Base-by-base conservation (phyloP, 192 early-diverging fungal species). In the Backusella tarrabulga region DNA sequence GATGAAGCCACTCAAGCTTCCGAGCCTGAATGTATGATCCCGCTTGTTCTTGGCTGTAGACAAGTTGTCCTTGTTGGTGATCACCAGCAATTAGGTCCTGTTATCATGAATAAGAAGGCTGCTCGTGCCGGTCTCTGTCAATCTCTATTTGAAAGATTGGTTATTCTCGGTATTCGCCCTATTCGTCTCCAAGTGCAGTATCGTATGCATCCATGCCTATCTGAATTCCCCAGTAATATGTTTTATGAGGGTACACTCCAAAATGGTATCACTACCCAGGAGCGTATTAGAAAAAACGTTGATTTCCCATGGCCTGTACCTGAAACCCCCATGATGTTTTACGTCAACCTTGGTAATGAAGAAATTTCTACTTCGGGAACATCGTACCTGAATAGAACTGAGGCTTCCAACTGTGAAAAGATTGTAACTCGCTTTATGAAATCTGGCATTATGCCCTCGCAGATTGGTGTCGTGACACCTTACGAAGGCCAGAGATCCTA, bases 191-290 rank as follows among this genome's bases (percentile, higher is more conserved):
- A 98, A 71, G 97, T 99, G 4, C 98, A 99, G 83, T 99, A 99
- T 78, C 95, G 98, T 79, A 99, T 99, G 98, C 98, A 99, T 76
- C 98, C 98, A 38, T 97, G 97, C 77, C 84, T 99, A 32, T 99
- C 98, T 12, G 97, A 97, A 85, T 99, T 99, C 79, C 97, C 98
- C 1, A 96, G 95, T 78, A 99, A 99, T 82, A 97, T 98, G 93
- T 99, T 99, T 77, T 99, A 99, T 80, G 98, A 99, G 83, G 98
- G 98, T 15, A 95, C 95, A 21, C 87, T 99, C 36, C 95, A 98
- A 83, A 99, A 99, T 75, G 98, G 98, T 69, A 95, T 99, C 41
- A 97, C 97, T 0, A 90, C 93, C 2, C 91, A 90, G 56, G 97
- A 99, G 78, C 94, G 98, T 76, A 83, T 95, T 34, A 90, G 97